A percentile compares a stretch with the other conserved stretches of the same genome.
These are phyloP conservation scores for Taxillus chinensis DNA, from an alignment of 164 flowering plant species.

Conservation along the genomic window DNA sequence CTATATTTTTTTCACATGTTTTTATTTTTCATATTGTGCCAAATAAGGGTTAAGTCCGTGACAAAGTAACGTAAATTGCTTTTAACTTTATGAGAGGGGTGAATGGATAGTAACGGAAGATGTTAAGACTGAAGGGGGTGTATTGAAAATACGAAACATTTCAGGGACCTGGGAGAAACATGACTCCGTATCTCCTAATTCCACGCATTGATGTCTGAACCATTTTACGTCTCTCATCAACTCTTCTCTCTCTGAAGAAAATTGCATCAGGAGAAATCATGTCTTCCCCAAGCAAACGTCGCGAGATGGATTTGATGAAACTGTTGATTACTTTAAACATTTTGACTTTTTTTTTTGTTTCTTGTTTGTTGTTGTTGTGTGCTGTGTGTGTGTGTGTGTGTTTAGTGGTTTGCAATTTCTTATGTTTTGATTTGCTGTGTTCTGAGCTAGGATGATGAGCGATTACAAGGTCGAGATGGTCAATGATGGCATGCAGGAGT, in stretches of 20 bases:
- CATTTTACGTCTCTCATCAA: slow-evolving; percentile 7
- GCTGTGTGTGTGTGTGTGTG: background rate
- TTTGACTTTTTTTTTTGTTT: slow-evolving; percentile 1
- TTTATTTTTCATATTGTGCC: no score
- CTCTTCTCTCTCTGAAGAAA: background rate
- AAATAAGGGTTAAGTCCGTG: no score
- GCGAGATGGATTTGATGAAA: slow-evolving; percentile 80
- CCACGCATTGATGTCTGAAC: slow-evolving; percentile 10
- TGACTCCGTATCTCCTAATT: slow-evolving; percentile 1
- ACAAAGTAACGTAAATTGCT: no score
- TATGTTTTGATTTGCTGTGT: slow-evolving; percentile 4
- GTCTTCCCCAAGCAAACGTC: slow-evolving; percentile 80
- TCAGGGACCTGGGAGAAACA: background rate
- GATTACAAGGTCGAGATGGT: slow-evolving; percentile 89
- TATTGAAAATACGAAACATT: background rate
- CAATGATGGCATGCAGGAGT: slow-evolving; percentile 93
- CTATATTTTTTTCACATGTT: no score
- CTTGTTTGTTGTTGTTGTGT: background rate
- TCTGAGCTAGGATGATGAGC: slow-evolving; percentile 62
- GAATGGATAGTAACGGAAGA: no score
- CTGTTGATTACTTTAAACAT: slow-evolving; percentile 23
- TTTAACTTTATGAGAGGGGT: no score
- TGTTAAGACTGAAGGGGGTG: no score
- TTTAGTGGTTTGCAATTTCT: background rate
- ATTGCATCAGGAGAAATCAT: slow-evolving; percentile 21